A percentile compares a stretch with the other conserved stretches of the same genome.
Conservation (phyloP, 352 stramenopile genomes). For the Phytopythium cucurbitacearum region DNA sequence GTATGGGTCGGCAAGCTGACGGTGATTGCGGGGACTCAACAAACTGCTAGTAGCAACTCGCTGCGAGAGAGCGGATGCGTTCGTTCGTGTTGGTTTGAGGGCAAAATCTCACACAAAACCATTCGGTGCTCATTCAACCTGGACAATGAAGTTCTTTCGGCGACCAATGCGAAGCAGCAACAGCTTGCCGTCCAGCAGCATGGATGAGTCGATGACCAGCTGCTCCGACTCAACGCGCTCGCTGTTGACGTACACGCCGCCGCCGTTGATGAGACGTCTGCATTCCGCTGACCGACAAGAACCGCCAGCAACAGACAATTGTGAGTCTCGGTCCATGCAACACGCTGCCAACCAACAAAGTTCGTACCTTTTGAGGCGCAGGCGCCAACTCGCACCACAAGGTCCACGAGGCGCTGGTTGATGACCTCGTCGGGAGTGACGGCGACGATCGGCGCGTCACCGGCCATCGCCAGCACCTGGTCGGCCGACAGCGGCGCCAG, state of each 20-base stretch:
- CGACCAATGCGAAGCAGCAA: constrained; percentile 68
- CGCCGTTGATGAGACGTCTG: constrained; percentile 93
- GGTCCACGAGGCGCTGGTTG: constrained; percentile 84
- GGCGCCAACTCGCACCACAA: constrained; percentile 88
- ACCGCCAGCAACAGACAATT: background rate
- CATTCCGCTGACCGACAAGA: constrained; percentile 77
- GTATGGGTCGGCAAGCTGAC: constrained; percentile 1
- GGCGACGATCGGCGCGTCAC: constrained; percentile 48
- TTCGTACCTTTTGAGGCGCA: constrained; percentile 88
- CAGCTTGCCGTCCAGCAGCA: constrained; percentile 62
- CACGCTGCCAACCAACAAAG: constrained; percentile 4
- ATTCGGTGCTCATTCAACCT: constrained; percentile 26
- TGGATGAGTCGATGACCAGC: constrained; percentile 24
- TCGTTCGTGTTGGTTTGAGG: background rate
- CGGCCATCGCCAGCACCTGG: constrained; percentile 65
- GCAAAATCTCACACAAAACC: constrained; percentile 1
- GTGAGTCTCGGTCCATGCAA: background rate
- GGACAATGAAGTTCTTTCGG: constrained; percentile 81
- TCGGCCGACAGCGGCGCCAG: constrained; percentile 50
- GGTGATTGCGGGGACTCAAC: background rate
- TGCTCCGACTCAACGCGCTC: constrained; percentile 60
- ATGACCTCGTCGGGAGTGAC: constrained; percentile 50
- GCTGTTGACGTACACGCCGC: constrained; percentile 94
- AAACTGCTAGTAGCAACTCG: background rate
- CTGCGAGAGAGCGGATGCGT: background rate